These are phyloP conservation scores for Bauhinia variegata DNA, from an alignment of 306 rosid genomes.

Conservation along the genomic window DNA sequence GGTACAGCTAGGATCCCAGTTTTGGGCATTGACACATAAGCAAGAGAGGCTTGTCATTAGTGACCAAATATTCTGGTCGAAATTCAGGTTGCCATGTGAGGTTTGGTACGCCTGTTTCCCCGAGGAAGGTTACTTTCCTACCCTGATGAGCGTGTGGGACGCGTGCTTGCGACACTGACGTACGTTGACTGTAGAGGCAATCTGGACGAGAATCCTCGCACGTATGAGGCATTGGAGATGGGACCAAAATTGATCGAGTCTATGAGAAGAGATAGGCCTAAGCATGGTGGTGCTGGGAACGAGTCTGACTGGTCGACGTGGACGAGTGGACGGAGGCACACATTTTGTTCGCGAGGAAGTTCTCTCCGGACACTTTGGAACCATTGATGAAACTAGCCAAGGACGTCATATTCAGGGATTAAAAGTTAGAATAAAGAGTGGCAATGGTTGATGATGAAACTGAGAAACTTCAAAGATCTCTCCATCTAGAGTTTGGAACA, in stretches of 20 bases:
- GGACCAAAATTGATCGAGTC: slow-evolving; percentile 41
- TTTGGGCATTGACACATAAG: slow-evolving; percentile 71
- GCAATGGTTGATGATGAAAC: no score
- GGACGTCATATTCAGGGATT: no score
- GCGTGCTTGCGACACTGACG: slow-evolving; percentile 65
- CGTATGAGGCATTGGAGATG: slow-evolving; percentile 49
- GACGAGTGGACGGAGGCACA: slow-evolving; percentile 25
- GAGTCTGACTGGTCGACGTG: slow-evolving; percentile 23
- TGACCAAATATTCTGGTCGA: slow-evolving; percentile 52
- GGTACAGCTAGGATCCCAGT: slow-evolving; percentile 70
- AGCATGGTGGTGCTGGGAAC: slow-evolving; percentile 55
- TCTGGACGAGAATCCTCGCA: slow-evolving; percentile 63
- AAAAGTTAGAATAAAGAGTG: no score
- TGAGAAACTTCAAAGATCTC: no score
- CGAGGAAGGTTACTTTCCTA: slow-evolving; percentile 75
- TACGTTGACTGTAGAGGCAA: slow-evolving; percentile 69
- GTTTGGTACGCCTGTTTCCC: slow-evolving; percentile 54
- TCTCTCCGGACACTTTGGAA: no score
- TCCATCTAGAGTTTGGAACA: no score
- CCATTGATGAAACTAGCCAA: no score
- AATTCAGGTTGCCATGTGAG: slow-evolving; percentile 62
- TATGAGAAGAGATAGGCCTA: slow-evolving; percentile 44
- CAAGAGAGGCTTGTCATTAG: slow-evolving; percentile 60
- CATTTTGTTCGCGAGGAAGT: no score
- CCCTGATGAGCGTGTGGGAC: slow-evolving; percentile 67